Base-by-base conservation (phyloP, 192 early-diverging fungal genomes). In the Backusella psychrophila region DNA sequence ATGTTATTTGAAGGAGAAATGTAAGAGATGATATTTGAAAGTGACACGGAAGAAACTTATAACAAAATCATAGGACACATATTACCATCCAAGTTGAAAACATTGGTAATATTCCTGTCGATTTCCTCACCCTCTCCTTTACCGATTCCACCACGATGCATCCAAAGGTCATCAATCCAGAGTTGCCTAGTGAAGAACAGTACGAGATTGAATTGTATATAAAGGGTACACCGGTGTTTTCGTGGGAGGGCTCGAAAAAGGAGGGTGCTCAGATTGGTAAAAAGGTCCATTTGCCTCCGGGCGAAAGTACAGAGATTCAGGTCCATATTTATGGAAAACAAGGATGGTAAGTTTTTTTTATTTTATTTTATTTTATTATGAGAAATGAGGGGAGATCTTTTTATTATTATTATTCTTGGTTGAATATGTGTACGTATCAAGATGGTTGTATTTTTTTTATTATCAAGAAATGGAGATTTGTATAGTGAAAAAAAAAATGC, bases 1-100 rank as follows among this genome's bases (percentile, higher is more conserved):
- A 95, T 94, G 92, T 74, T 95, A 23, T 95, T 92, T 77, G 94
- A 95, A 75, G 94, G 94, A 34, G 94, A 95, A 82, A 83, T 91
- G 46, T 68, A 69, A 69, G 63, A 33, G 11, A 39, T 3, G 0
- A 39, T 11, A 39, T 11, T 39, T 11, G 38, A 3, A 39, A 11
- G 11, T 8, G 38, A 11, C 0, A 1, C 2, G 11, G 9, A 39
- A 39, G 1, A 33, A 33, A 26, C 26, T 75, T 35, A 23, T 14
- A 65, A n/a, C n/a, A n/a, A 26, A 65, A 29, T 29, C 7, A 11
- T 35, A 76, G 75, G 72, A 88, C 90, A 4, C 77, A 80, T 1
- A 88, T 94, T 56, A 78, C 84, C 0, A 75, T 96, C 21, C 87
- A 84, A 42, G 67, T 96, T n/a, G 91, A 92, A 74, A 96, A 96